A percentile compares a stretch with the other conserved stretches of the same genome.
phyloP scores from a whole-genome alignment of 805 yeast species.

The Phaffomyces opuntiae region DNA sequence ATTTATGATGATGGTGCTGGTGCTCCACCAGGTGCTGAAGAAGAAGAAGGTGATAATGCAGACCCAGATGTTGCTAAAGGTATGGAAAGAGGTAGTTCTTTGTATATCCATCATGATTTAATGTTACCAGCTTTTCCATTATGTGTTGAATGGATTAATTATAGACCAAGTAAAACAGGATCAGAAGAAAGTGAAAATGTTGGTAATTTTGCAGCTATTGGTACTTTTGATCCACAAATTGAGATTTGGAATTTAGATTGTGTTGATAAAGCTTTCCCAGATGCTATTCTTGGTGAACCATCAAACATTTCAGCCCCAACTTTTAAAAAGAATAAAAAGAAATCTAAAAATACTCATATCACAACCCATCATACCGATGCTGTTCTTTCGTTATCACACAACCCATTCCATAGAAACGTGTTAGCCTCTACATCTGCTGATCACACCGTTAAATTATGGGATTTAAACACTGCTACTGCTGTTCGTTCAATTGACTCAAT shows the following conservation, averaged over 20 bases:
- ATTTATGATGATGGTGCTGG: conserved; percentile 93
- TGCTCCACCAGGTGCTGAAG: conserved; percentile 60
- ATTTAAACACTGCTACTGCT: conserved; percentile 64
- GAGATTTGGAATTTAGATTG: conserved; percentile 95
- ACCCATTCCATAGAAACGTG: conserved; percentile 71
- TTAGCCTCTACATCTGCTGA: conserved; percentile 95
- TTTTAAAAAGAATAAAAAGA: conserved; percentile 43
- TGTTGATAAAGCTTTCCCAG: conserved; percentile 92
- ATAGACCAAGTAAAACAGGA: conserved; percentile 40
- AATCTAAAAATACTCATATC: conserved; percentile 41
- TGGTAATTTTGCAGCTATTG: conserved; percentile 93
- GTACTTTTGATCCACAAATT: conserved; percentile 95
- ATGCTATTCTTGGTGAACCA: conserved; percentile 81
- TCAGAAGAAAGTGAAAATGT: conserved; percentile 38
- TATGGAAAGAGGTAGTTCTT: conserved; percentile 58
- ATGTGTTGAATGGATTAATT: conserved; percentile 93
- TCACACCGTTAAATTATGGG: conserved; percentile 93
- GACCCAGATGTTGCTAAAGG: conserved; percentile 77
- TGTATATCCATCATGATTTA: conserved; percentile 93
- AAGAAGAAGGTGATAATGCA: conserved; percentile 54
- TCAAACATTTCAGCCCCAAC: conserved; percentile 23
- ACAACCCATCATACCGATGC: conserved; percentile 90
- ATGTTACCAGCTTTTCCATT: conserved; percentile 97
- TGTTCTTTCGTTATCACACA: conserved; percentile 79
- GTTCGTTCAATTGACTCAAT: conserved; percentile 67